Evolutionary conservation across 352 stramenopile species (phyloP).

Genomic region (Phytopythium helicoides): DNA sequence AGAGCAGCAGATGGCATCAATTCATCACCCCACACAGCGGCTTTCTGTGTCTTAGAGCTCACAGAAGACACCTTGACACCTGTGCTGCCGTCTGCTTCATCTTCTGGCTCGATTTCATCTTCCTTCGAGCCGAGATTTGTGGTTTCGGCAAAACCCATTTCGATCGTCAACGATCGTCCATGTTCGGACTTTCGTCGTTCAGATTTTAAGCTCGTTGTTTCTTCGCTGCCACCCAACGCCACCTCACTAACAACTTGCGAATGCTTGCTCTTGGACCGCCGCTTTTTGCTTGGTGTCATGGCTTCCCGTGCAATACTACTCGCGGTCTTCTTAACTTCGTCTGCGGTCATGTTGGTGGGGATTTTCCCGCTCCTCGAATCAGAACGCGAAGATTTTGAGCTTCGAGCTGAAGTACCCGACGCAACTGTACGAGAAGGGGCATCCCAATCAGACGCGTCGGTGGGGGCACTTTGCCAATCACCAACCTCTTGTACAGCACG

Average conservation of each 20-base stretch:
- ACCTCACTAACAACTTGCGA: neutral
- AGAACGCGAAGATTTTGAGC: too few species aligned
- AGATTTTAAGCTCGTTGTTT: neutral
- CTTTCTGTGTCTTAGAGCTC: neutral
- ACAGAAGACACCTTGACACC: neutral
- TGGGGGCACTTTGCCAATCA: too few species aligned
- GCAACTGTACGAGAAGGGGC: too few species aligned
- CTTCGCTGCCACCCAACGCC: neutral
- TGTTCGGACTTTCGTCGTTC: neutral
- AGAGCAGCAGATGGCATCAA: neutral
- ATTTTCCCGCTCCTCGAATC: too few species aligned
- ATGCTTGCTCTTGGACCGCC: conserved; percentile 1
- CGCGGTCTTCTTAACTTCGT: neutral
- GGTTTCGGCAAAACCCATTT: neutral
- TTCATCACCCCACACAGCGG: neutral
- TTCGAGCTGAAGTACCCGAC: too few species aligned
- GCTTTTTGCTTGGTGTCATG: neutral
- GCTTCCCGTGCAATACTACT: neutral
- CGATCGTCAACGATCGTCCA: neutral
- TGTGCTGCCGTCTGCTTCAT: neutral
- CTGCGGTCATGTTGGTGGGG: too few species aligned
- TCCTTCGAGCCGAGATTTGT: neutral
- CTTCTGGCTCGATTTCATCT: conserved; percentile 2
- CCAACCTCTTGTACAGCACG: neutral
- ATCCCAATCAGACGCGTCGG: too few species aligned